phyloP scores from a whole-genome alignment of 306 rosid species.

The Geum urbanum region DNA sequence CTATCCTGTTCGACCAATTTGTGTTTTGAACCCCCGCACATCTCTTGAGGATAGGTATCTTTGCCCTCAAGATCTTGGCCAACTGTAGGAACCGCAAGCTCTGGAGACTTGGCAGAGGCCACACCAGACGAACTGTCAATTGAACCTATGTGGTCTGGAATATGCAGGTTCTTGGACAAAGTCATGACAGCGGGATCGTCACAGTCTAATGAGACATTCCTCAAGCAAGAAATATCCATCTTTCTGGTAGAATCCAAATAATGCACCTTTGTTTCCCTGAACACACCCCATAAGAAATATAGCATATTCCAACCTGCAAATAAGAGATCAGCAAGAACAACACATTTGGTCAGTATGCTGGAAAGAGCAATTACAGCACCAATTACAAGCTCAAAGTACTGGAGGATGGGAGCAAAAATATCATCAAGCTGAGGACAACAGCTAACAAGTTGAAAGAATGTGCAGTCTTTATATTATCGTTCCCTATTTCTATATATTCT shows the following conservation, averaged over 20 bases:
- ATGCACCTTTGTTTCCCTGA: constrained; percentile 57
- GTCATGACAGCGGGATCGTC: constrained; percentile 45
- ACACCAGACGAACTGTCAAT: constrained; percentile 37
- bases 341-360: no score
- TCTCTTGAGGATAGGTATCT: constrained; percentile 35
- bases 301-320: constrained; percentile 92
- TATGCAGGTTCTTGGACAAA: constrained; percentile 48
- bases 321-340: not conserved
- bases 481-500: not conserved
- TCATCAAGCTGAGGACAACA: not conserved
- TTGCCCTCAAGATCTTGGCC: constrained; percentile 34
- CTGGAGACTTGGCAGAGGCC: constrained; percentile 29
- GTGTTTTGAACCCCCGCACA: constrained; percentile 29
- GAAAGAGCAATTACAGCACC: constrained; percentile 10
- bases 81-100: constrained; percentile 23
- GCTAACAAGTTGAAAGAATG: not conserved
- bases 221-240: constrained; percentile 38
- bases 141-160: constrained; percentile 33
- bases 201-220: constrained; percentile 37
- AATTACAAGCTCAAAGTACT: constrained; percentile 11
- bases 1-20: constrained; percentile 37
- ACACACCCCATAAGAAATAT: constrained; percentile 88
- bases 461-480: constrained; percentile 8
- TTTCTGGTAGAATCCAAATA: constrained; percentile 48
- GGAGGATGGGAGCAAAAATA: not conserved